Conservation (phyloP, 176 grass and related monocot genomes). For the barley (Hordeum vulgare) region DNA sequence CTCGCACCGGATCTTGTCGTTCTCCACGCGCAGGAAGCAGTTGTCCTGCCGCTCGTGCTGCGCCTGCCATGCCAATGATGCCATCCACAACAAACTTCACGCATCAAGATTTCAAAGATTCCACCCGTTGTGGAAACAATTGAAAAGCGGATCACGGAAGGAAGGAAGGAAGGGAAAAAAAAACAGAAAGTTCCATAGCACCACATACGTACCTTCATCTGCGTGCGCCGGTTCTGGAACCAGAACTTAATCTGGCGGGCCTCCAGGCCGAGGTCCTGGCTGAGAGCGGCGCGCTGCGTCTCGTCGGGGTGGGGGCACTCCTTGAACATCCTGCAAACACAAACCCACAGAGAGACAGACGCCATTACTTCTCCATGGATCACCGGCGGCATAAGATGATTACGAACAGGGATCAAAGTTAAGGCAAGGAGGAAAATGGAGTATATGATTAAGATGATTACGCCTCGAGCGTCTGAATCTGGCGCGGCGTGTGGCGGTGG, state of each 20-base stretch:
- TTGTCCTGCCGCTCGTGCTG: slow-evolving; percentile 93
- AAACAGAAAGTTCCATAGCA: not conserved
- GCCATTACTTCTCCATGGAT: not conserved
- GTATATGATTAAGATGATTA: slow-evolving; percentile 14
- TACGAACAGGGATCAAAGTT: not conserved
- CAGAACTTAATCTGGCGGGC: slow-evolving; percentile 99
- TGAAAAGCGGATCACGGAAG: not conserved
- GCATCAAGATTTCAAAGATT: not conserved
- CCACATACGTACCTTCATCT: slow-evolving; percentile 85
- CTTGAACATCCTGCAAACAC: slow-evolving; percentile 75
- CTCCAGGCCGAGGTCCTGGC: slow-evolving; percentile 82
- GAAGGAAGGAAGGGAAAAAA: not conserved
- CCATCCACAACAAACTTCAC: not conserved
- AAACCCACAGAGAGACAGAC: not conserved
- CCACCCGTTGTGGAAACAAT: not conserved
- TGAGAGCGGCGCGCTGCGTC: slow-evolving; percentile 83
- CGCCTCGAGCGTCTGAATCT: slow-evolving; percentile 98
- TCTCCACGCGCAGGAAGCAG: slow-evolving; percentile 77
- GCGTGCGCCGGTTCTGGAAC: slow-evolving; percentile 98
- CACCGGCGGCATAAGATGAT: not conserved
- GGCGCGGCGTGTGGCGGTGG: slow-evolving; percentile 93
- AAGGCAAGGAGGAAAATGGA: not conserved
- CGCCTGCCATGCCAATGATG: slow-evolving; percentile 41
- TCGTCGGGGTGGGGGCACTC: slow-evolving; percentile 95
- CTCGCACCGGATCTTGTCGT: slow-evolving; percentile 98